Base-by-base conservation (phyloP, 2,329 filamentous ascomycete genomes). In the Penicillium decumbens region DNA sequence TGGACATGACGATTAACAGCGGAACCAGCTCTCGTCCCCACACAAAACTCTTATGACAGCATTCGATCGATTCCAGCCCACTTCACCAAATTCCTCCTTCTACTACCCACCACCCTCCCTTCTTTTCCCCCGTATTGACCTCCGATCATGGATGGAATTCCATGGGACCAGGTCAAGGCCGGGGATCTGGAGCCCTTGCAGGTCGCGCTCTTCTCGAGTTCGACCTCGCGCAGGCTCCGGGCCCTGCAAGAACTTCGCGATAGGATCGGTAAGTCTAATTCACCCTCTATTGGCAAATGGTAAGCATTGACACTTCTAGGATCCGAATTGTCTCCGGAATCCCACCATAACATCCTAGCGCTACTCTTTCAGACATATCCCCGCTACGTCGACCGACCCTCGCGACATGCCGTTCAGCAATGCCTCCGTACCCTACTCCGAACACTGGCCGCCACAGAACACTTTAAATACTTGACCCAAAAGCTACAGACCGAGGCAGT, bases 311-410 rank as follows among this genome's bases (percentile, higher is more conserved):
- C 44, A 27, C 27, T 43, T 45, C 30, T 48, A 73, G 71, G 57
- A 30, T 58, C 62, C 41, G 61, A 70, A 47, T 38, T 73, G 42
- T 58, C 65, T 27, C 58, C 61, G 35, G 56, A 68, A 58, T 50
- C 56, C 43, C 62, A 63, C 43, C 61, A 64, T 53, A 59, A 71
- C 67, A 69, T 93, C 45, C 74, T 95, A 55, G 79, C 82, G 53
- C 75, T 90, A 29, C 81, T 98, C 28, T 92, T 97, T 73, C 83
- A 83, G 67, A 96, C 91, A 44, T 90, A 96, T 66, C 82, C 88
- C 53, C 83, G 87, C 60, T 98, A 97, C 71, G 75, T 84, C 70
- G 93, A 98, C 72, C 84, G 91, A 62, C 76, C 82, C 57, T 97
- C 93, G 39, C 83, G 93, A 60, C 80, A 84, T 60, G 89, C 89